Percentiles rank a stretch among this genome's conserved stretches.
These are phyloP conservation scores for Vachellia collinsii DNA, from an alignment of 306 rosid genomes.

Conservation along the genomic window DNA sequence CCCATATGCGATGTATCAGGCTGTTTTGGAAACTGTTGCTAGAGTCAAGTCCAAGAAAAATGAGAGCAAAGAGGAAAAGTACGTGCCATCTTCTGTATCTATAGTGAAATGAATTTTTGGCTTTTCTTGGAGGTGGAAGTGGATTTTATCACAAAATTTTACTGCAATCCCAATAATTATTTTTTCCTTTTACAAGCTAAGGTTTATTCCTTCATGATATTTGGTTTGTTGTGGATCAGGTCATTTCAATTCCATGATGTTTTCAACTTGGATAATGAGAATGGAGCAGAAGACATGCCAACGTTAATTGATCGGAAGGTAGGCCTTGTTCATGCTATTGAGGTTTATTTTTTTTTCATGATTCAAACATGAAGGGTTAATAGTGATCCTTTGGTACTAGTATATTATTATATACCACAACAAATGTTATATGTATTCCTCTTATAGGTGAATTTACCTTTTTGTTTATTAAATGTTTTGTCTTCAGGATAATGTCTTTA, in stretches of 20 bases:
- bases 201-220: constrained; percentile 23
- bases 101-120: constrained; percentile 24
- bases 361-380: not conserved
- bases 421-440: not conserved
- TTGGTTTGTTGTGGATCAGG: constrained; percentile 54
- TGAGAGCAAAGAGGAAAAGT: constrained; percentile 94
- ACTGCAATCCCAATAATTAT: constrained; percentile 14
- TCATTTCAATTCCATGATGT: constrained; percentile 93
- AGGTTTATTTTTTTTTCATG: constrained; percentile 31
- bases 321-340: constrained; percentile 34
- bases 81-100: constrained; percentile 48
- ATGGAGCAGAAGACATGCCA: constrained; percentile 89
- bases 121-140: constrained; percentile 29
- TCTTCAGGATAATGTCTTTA: constrained; percentile 88
- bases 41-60: constrained; percentile 92
- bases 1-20: constrained; percentile 57
- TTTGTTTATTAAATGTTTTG: constrained; percentile 33
- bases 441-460: constrained; percentile 7
- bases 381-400: constrained; percentile 9
- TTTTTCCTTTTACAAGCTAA: not conserved
- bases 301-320: constrained; percentile 93
- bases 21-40: constrained; percentile 96
- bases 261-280: constrained; percentile 86
- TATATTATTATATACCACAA: constrained; percentile 21
- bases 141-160: constrained; percentile 30